Conservation (phyloP, 345 rosid species). For the Boechera stricta region DNA sequence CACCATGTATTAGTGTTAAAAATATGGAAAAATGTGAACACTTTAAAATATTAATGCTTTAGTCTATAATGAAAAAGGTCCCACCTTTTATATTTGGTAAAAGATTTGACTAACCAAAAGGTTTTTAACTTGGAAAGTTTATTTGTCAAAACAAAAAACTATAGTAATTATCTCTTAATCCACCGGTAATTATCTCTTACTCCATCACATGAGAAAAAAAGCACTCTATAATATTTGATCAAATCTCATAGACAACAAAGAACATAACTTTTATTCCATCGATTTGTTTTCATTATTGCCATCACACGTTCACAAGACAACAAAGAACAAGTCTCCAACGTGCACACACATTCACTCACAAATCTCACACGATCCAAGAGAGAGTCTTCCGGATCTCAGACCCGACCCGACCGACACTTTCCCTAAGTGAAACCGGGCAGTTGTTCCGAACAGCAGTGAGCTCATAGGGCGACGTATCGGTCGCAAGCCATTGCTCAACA, state of each 20-base stretch:
- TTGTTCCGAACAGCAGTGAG: constrained; percentile 59
- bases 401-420: constrained; percentile 34
- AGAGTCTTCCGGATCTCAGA: constrained; percentile 46
- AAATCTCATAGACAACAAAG: not conserved
- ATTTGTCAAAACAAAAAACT: not conserved
- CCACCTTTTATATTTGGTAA: too few relatives aligned
- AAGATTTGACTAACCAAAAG: too few relatives aligned
- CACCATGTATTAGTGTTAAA: too few relatives aligned
- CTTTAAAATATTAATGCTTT: too few relatives aligned
- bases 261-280: constrained; percentile 8
- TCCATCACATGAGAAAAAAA: not conserved
- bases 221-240: not conserved
- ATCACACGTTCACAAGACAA: constrained; percentile 36
- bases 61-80: too few relatives aligned
- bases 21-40: too few relatives aligned
- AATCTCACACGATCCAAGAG: constrained; percentile 44
- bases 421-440: constrained; percentile 46
- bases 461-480: constrained; percentile 64
- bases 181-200: not conserved
- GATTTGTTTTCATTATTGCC: constrained; percentile 10
- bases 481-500: constrained; percentile 93
- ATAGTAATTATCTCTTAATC: not conserved
- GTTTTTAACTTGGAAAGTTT: too few relatives aligned
- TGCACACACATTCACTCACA: not conserved
- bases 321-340: constrained; percentile 29